These are phyloP conservation scores for Saccharomycopsis hybrid DNA, from an alignment of 1,139 yeast genomes.

Conservation along the genomic window DNA sequence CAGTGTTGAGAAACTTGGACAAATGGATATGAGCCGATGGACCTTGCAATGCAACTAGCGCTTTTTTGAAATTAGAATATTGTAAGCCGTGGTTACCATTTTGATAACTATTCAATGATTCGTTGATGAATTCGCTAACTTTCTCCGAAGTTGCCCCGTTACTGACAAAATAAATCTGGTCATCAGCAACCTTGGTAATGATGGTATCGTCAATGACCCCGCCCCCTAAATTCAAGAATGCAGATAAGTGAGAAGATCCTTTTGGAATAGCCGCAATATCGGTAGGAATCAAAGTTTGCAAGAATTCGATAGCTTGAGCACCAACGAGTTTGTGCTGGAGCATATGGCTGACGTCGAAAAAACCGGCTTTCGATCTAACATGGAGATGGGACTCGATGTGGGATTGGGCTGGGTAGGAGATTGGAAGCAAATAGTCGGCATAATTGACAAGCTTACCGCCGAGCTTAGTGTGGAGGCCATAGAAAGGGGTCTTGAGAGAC, in stretches of 20 bases:
- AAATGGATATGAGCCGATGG: conserved; percentile 68
- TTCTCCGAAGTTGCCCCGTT: conserved; percentile 92
- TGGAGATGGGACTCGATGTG: conserved; percentile 93
- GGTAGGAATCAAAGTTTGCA: conserved; percentile 80
- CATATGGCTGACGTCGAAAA: conserved; percentile 97
- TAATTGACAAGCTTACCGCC: conserved; percentile 93
- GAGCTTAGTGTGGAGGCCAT: conserved; percentile 67
- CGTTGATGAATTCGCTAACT: conserved; percentile 58
- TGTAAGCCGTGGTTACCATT: conserved; percentile 36
- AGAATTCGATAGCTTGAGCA: conserved; percentile 55
- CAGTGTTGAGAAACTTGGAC: conserved; percentile 55
- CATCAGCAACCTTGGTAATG: conserved; percentile 76
- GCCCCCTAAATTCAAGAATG: conserved; percentile 64
- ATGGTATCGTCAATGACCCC: conserved; percentile 93
- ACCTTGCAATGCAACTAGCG: conserved; percentile 87
- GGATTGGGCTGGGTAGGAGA: conserved; percentile 64
- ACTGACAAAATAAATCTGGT: conserved; percentile 83
- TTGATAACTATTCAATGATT: conserved; percentile 40
- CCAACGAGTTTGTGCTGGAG: conserved; percentile 80
- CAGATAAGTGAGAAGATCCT: conserved; percentile 68
- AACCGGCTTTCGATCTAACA: conserved; percentile 83
- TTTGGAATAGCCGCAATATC: conserved; percentile 53
- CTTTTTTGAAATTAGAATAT: conserved; percentile 65
- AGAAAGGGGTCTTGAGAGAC: conserved; percentile 62
- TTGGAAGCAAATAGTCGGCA: conserved; percentile 95